Evolutionary conservation across 2,329 filamentous ascomycete species (phyloP).

Genomic region (Sporothrix protearum): DNA sequence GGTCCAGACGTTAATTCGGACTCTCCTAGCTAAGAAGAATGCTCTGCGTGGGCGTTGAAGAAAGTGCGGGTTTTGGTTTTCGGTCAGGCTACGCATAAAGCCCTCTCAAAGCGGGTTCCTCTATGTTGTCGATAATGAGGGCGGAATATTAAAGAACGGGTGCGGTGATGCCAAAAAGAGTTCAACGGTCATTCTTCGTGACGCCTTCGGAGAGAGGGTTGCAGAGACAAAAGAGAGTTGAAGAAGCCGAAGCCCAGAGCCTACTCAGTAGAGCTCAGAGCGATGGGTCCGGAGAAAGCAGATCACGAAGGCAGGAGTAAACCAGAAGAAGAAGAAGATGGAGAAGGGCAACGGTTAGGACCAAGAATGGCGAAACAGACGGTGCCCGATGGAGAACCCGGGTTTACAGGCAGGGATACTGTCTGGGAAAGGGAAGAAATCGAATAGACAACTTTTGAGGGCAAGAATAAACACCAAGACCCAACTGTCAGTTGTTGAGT

Average conservation of each 20-base stretch:
- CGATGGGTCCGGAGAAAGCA: background rate
- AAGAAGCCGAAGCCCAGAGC: background rate
- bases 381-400: constrained; percentile 27
- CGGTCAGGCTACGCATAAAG: background rate
- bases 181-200: background rate
- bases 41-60: background rate
- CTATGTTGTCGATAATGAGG: background rate
- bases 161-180: background rate
- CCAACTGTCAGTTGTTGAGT: background rate
- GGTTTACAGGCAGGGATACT: constrained; percentile 27
- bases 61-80: background rate
- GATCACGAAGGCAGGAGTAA: background rate
- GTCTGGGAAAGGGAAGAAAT: constrained; percentile 28
- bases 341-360: background rate
- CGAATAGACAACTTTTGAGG: background rate
- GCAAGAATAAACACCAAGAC: background rate
- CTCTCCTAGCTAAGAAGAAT: background rate
- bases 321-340: background rate
- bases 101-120: background rate
- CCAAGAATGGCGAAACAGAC: background rate
- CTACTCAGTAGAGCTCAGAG: no score
- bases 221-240: background rate
- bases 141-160: background rate
- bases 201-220: background rate
- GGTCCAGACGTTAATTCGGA: background rate